Evolutionary conservation across 441 rosid species (phyloP).

Genomic region (Euphorbia celastroides): DNA sequence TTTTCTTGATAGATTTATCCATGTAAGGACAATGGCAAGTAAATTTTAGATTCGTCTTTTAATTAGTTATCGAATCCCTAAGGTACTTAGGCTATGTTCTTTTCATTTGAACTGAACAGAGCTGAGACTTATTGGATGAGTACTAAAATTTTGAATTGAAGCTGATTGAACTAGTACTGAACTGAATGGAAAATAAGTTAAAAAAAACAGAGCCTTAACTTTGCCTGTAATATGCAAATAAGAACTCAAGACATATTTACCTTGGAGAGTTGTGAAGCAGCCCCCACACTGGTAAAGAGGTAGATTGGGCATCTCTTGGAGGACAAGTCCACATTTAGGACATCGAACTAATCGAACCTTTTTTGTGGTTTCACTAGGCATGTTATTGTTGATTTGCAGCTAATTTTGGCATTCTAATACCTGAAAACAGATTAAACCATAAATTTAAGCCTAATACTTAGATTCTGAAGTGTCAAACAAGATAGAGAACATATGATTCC

Average conservation of each 20-base stretch:
- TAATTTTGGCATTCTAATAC: slow-evolving; percentile 2
- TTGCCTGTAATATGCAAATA: background rate
- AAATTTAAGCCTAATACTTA: background rate
- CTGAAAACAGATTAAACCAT: slow-evolving; percentile 9
- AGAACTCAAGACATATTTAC: slow-evolving; percentile 23
- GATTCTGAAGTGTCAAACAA: background rate
- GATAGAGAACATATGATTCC: background rate
- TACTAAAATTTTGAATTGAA: no score
- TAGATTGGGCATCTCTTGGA: slow-evolving; percentile 57
- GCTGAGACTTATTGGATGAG: no score
- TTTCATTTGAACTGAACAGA: no score
- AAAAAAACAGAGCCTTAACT: no score
- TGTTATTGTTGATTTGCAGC: slow-evolving; percentile 22
- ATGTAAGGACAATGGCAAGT: background rate
- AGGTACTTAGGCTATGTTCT: no score
- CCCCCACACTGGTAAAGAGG: slow-evolving; percentile 73
- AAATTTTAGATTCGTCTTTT: background rate
- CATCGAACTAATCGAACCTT: slow-evolving; percentile 66
- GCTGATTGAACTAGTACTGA: no score
- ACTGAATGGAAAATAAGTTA: no score
- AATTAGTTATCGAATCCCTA: background rate
- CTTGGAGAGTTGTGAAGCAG: slow-evolving; percentile 62
- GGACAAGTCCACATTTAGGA: slow-evolving; percentile 66
- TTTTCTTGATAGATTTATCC: background rate
- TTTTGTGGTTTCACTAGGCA: slow-evolving; percentile 35